Percentiles rank a stretch among this genome's conserved stretches.
Evolutionary conservation across 2,329 filamentous ascomycete species (phyloP).

Genomic region (Aspergillus cejpii): DNA sequence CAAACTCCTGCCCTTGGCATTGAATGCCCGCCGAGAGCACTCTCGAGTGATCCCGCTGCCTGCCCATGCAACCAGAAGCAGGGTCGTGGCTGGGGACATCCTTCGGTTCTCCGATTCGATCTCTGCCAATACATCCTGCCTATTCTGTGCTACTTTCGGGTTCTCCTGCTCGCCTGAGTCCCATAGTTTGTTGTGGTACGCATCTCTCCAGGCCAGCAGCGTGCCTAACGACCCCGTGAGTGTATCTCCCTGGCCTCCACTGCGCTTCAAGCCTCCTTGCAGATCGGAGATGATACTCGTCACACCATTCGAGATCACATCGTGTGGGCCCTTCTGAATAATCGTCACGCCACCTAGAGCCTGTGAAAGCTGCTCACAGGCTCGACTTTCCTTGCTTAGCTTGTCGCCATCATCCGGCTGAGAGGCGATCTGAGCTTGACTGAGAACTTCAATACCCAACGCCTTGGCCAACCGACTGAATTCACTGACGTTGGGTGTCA

Average conservation of each 20-base stretch:
- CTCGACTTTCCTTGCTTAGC: conserved; percentile 47
- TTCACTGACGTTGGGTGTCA: conserved; percentile 94
- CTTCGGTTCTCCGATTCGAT: conserved; percentile 46
- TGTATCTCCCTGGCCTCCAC: conserved; percentile 92
- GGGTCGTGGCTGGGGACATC: conserved; percentile 52
- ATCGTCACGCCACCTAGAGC: conserved; percentile 83
- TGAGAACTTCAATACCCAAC: conserved; percentile 57
- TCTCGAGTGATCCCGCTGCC: conserved; percentile 84
- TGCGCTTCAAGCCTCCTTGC: conserved; percentile 77
- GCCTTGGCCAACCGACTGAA: conserved; percentile 75
- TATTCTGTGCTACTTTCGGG: conserved; percentile 28
- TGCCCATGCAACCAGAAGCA: conserved; percentile 76
- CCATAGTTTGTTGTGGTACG: conserved; percentile 81
- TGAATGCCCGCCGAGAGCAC: conserved; percentile 79
- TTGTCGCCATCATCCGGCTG: conserved; percentile 35
- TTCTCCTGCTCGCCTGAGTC: conserved; percentile 39
- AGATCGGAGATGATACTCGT: conserved; percentile 70
- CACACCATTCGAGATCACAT: conserved; percentile 75
- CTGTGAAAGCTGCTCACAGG: conserved; percentile 63
- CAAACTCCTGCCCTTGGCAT: conserved; percentile 75
- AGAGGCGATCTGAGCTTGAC: conserved; percentile 32
- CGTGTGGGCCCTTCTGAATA: conserved; percentile 76
- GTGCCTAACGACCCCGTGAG: conserved; percentile 85
- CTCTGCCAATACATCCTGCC: conserved; percentile 38
- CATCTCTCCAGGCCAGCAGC: conserved; percentile 77